Conservation (phyloP, 352 stramenopile genomes). For the Phytophthora macrochlamydospora region DNA sequence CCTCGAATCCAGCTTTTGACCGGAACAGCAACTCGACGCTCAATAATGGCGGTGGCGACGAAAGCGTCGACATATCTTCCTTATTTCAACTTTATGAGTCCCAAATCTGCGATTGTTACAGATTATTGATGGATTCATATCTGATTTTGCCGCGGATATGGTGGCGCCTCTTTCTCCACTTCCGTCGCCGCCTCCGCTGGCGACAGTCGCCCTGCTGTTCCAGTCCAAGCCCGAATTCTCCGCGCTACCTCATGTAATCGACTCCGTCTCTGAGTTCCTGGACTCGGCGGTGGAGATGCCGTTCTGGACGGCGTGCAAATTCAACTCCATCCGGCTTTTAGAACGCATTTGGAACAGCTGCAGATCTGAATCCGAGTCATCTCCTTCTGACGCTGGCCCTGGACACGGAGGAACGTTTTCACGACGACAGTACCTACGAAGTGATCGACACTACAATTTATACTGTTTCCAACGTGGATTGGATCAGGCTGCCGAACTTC, state of each 20-base stretch:
- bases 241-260: constrained; percentile 9
- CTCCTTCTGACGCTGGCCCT: not conserved
- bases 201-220: constrained; percentile 5
- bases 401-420: constrained; percentile 2
- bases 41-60: too few species aligned
- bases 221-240: not conserved
- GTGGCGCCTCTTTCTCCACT: too few species aligned
- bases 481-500: constrained; percentile 1
- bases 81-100: too few species aligned
- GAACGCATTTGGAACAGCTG: constrained; percentile 10
- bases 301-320: constrained; percentile 3
- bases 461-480: constrained; percentile 2
- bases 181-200: not conserved
- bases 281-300: constrained; percentile 15
- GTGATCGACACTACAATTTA: constrained; percentile 1
- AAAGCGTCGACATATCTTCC: too few species aligned
- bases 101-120: too few species aligned
- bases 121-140: too few species aligned
- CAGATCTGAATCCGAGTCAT: not conserved
- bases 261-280: constrained; percentile 6
- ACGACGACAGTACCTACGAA: not conserved
- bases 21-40: too few species aligned
- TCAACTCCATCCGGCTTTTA: constrained; percentile 7
- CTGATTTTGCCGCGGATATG: too few species aligned
- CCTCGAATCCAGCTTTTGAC: too few species aligned